Conservation (phyloP, 805 yeast genomes). For the Myxozyma nipponensis region DNA sequence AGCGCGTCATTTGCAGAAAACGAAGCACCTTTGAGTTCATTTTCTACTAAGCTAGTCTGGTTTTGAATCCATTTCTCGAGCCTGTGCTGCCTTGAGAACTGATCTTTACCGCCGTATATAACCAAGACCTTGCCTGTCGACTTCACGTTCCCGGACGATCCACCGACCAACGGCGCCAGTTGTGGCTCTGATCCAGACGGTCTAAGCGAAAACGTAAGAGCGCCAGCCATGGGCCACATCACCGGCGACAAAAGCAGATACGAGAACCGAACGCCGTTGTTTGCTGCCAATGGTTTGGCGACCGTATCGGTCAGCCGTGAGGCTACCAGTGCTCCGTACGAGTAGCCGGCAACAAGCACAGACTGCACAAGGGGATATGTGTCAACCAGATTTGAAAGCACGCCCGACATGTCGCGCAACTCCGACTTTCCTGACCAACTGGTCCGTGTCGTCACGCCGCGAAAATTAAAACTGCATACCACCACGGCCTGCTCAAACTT, state of each 20-base stretch:
- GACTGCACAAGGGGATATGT: slow-evolving; percentile 8
- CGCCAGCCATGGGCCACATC: slow-evolving; percentile 17
- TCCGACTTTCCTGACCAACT: slow-evolving; percentile 19
- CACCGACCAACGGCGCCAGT: slow-evolving; percentile 5
- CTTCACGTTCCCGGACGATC: not conserved
- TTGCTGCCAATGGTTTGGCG: not conserved
- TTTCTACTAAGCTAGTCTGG: slow-evolving; percentile 2
- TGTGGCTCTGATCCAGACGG: slow-evolving; percentile 16
- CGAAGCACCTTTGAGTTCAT: not conserved
- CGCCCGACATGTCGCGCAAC: slow-evolving; percentile 15
- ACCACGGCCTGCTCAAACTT: slow-evolving; percentile 8
- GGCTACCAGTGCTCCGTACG: slow-evolving; percentile 23
- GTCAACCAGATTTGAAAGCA: slow-evolving; percentile 5
- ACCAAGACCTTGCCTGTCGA: slow-evolving; percentile 12
- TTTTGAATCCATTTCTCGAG: slow-evolving; percentile 11
- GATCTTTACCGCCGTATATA: slow-evolving; percentile 17
- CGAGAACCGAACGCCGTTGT: slow-evolving; percentile 6
- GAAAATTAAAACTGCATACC: slow-evolving; percentile 22
- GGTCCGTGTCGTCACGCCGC: slow-evolving; percentile 25
- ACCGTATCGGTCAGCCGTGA: slow-evolving; percentile 4
- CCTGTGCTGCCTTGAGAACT: slow-evolving; percentile 9
- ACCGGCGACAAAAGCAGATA: slow-evolving; percentile 22
- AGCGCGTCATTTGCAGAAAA: not conserved
- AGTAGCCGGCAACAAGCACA: slow-evolving; percentile 18
- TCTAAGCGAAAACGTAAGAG: slow-evolving; percentile 11